These are phyloP conservation scores for Lentinula boryana DNA, from an alignment of 768 basidiomycete species.

Conservation along the genomic window DNA sequence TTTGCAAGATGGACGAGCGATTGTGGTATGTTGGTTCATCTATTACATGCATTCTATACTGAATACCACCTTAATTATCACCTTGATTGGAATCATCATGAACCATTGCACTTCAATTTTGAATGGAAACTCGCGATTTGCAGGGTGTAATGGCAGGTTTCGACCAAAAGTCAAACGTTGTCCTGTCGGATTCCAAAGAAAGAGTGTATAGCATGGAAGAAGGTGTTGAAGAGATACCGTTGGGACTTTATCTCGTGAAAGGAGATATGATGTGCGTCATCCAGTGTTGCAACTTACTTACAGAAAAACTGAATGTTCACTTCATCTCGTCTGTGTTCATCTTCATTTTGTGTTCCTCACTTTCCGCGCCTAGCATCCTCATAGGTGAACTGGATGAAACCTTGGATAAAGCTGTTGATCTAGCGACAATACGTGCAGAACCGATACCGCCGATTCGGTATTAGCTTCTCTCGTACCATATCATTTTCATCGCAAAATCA, in stretches of 20 bases:
- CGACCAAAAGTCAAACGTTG: slow-evolving; percentile 95
- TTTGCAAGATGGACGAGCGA: slow-evolving; percentile 92
- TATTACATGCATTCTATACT: not conserved
- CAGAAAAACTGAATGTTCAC: not conserved
- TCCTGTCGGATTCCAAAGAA: slow-evolving; percentile 90
- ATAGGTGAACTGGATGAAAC: slow-evolving; percentile 85
- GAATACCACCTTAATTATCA: not conserved
- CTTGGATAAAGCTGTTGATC: slow-evolving; percentile 69
- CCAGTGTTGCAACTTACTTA: not conserved
- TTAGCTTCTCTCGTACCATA: slow-evolving; percentile 21
- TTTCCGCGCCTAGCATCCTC: slow-evolving; percentile 42
- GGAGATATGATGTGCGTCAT: slow-evolving; percentile 93
- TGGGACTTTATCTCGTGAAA: slow-evolving; percentile 95
- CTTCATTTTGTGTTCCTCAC: slow-evolving; percentile 5
- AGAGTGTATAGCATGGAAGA: slow-evolving; percentile 88
- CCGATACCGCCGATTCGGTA: slow-evolving; percentile 82
- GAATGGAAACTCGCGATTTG: not conserved
- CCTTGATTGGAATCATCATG: not conserved
- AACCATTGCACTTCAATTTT: not conserved
- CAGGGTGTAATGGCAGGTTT: slow-evolving; percentile 89
- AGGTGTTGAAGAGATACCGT: slow-evolving; percentile 88
- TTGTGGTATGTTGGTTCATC: slow-evolving; percentile 63
- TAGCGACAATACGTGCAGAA: slow-evolving; percentile 78
- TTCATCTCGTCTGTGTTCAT: not conserved
- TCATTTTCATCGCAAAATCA: not conserved